Evolutionary conservation across 2,329 filamentous ascomycete genomes (phyloP).

Genomic region (Clonostachys rosea): DNA sequence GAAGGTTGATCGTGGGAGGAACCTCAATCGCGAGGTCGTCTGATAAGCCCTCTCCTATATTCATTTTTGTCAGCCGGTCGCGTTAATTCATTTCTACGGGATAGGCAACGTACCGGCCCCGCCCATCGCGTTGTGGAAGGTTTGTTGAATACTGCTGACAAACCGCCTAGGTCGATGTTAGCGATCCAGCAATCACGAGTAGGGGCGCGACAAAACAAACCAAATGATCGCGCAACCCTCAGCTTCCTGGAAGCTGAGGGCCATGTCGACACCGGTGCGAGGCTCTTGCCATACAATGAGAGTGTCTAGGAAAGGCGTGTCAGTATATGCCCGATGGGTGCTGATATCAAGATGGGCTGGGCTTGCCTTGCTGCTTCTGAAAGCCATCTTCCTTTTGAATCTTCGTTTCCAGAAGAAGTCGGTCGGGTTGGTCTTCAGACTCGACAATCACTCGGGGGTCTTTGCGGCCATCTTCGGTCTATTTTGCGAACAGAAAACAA

Average conservation of each 20-base stretch:
- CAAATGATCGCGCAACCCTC: slow-evolving; percentile 92
- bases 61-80: slow-evolving; percentile 13
- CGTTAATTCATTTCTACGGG: neutral
- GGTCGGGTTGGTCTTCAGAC: slow-evolving; percentile 85
- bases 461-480: slow-evolving; percentile 61
- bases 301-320: slow-evolving; percentile 61
- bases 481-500: slow-evolving; percentile 7
- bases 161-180: slow-evolving; percentile 66
- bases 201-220: slow-evolving; percentile 39
- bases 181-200: neutral
- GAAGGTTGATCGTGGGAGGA: slow-evolving; percentile 66
- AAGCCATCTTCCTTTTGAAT: slow-evolving; percentile 94
- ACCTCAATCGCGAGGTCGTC: slow-evolving; percentile 81
- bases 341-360: neutral
- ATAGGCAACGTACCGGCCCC: slow-evolving; percentile 49
- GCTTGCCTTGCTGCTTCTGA: slow-evolving; percentile 91
- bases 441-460: slow-evolving; percentile 87
- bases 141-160: slow-evolving; percentile 78
- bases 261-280: slow-evolving; percentile 85
- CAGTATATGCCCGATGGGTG: slow-evolving; percentile 7
- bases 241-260: slow-evolving; percentile 94
- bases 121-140: slow-evolving; percentile 55
- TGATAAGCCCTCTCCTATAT: slow-evolving; percentile 74
- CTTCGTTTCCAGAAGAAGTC: slow-evolving; percentile 80
- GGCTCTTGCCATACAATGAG: slow-evolving; percentile 97